Evolutionary conservation across 495 filamentous ascomycete genomes (phyloP).

Genomic region (Penicillium paradoxum): DNA sequence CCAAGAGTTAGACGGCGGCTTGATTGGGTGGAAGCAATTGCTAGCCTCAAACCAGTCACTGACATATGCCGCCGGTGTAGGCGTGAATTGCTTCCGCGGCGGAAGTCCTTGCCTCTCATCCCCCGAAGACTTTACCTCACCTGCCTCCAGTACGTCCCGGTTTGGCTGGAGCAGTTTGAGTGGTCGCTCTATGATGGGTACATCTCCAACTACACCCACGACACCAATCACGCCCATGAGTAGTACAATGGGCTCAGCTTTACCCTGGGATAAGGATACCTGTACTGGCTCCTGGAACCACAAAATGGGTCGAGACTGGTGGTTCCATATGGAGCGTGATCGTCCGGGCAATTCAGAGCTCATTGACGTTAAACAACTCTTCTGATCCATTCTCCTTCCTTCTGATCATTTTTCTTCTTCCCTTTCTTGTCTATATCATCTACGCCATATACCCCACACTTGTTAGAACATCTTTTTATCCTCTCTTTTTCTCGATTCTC

Average conservation of each 20-base stretch:
- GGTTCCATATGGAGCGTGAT: constrained; percentile 48
- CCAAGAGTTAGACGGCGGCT: constrained; percentile 41
- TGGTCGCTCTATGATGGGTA: constrained; percentile 27
- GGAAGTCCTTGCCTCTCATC: constrained; percentile 19
- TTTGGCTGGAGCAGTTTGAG: constrained; percentile 40
- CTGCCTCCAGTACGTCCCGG: constrained; percentile 32
- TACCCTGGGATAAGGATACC: constrained; percentile 43
- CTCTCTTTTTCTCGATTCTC: constrained; percentile 2
- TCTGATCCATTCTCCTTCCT: constrained; percentile 19
- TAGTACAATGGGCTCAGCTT: constrained; percentile 18
- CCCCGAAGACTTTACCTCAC: constrained; percentile 34
- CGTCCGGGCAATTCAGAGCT: constrained; percentile 38
- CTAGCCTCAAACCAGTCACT: constrained; percentile 41
- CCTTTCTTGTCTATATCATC: constrained; percentile 4
- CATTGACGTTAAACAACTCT: constrained; percentile 37
- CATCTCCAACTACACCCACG: constrained; percentile 31
- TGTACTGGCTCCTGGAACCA: constrained; percentile 49
- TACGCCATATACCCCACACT: constrained; percentile 30
- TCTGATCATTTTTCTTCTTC: not conserved
- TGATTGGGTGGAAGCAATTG: constrained; percentile 44
- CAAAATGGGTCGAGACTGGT: constrained; percentile 44
- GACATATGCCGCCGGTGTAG: constrained; percentile 37
- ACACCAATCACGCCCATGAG: constrained; percentile 38
- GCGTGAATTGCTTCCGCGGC: constrained; percentile 37
- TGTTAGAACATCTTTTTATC: constrained; percentile 16